Conservation (phyloP, 371 early-diverging fungal genomes). For the Apophysomyces sp. region DNA sequence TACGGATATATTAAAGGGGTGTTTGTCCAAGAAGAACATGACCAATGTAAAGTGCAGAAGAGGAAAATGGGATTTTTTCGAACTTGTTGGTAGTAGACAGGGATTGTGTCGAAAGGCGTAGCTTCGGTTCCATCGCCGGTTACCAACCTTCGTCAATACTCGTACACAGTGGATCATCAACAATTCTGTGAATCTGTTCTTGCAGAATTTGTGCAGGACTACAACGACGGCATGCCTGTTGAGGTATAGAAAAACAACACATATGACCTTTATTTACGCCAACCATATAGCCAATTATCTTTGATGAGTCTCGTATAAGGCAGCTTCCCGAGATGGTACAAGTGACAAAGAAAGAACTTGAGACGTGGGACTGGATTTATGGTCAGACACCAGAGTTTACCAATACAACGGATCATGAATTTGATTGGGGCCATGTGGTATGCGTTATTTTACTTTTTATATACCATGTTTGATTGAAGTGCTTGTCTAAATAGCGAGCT, state of each 20-base stretch:
- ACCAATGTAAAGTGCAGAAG: slow-evolving; percentile 14
- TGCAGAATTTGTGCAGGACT: slow-evolving; percentile 63
- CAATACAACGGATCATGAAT: slow-evolving; percentile 51
- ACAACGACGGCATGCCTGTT: slow-evolving; percentile 37
- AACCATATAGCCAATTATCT: slow-evolving; percentile 30
- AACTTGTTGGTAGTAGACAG: slow-evolving; percentile 25
- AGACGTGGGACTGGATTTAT: slow-evolving; percentile 90
- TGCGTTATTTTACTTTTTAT: neutral
- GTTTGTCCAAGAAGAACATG: slow-evolving; percentile 40
- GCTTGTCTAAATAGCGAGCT: slow-evolving; percentile 14
- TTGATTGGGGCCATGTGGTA: slow-evolving; percentile 68
- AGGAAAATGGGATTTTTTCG: neutral
- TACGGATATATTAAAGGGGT: slow-evolving; percentile 59
- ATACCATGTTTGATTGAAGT: neutral
- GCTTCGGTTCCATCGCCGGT: slow-evolving; percentile 89
- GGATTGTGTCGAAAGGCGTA: slow-evolving; percentile 83
- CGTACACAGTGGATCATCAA: slow-evolving; percentile 79
- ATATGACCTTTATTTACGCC: neutral
- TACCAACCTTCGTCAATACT: slow-evolving; percentile 77
- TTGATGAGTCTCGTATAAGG: slow-evolving; percentile 23
- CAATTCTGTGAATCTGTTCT: slow-evolving; percentile 79
- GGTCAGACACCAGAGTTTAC: slow-evolving; percentile 93
- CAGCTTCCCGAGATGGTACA: slow-evolving; percentile 32
- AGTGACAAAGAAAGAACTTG: slow-evolving; percentile 37
- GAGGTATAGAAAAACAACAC: slow-evolving; percentile 21